Conservation (phyloP, 352 stramenopile species). For the Lagenidium sp. region DNA sequence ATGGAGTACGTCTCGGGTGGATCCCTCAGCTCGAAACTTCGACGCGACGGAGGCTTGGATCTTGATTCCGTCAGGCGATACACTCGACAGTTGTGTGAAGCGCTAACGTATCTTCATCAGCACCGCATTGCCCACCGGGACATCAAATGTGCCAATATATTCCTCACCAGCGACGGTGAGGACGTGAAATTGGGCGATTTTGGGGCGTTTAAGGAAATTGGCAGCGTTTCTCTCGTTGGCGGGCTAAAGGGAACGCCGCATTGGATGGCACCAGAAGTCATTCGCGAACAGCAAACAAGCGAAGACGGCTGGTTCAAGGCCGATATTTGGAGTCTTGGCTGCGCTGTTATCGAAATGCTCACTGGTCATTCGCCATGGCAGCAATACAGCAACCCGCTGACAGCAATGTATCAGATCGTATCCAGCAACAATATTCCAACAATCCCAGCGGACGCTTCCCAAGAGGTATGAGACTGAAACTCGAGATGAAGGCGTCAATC, state of each 20-base stretch:
- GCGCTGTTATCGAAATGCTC: constrained; percentile 90
- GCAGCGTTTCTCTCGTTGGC: constrained; percentile 50
- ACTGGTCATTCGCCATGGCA: constrained; percentile 86
- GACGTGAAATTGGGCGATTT: constrained; percentile 75
- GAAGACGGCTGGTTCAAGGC: constrained; percentile 80
- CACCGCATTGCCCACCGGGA: constrained; percentile 85
- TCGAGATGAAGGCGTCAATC: no score
- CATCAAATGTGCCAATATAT: constrained; percentile 84
- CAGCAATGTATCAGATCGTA: constrained; percentile 89
- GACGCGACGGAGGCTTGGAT: constrained; percentile 29
- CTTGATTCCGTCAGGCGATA: constrained; percentile 46
- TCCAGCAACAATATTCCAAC: constrained; percentile 52
- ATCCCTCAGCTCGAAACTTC: constrained; percentile 53
- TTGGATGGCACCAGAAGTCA: constrained; percentile 91
- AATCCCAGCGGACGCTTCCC: constrained; percentile 39
- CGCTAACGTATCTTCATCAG: constrained; percentile 79
- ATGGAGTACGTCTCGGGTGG: constrained; percentile 85
- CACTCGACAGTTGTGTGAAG: constrained; percentile 73
- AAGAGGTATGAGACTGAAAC: constrained; percentile 57
- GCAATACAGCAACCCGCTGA: constrained; percentile 84
- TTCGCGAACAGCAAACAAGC: constrained; percentile 40
- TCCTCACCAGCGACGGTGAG: constrained; percentile 26
- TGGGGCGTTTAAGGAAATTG: constrained; percentile 65
- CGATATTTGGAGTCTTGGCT: constrained; percentile 92
- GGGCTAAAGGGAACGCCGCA: constrained; percentile 85